These are phyloP conservation scores for Paracorniculantispora psalliotae DNA, from an alignment of 2,329 filamentous ascomycete genomes.

Conservation along the genomic window DNA sequence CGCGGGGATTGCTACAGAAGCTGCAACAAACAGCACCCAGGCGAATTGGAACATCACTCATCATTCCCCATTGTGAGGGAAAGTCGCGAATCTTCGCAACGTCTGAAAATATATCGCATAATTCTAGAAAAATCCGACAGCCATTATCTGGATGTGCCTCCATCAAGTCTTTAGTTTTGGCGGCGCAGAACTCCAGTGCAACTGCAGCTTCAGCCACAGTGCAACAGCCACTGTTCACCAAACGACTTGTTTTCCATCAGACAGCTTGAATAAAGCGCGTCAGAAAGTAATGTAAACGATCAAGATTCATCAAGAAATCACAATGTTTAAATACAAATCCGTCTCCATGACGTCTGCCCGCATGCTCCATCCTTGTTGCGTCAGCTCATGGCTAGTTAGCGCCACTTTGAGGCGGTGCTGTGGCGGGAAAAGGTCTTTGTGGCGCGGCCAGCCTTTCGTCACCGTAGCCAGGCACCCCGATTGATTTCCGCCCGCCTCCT, in stretches of 20 bases:
- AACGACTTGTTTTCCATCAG: background rate
- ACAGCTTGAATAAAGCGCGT: too few species aligned
- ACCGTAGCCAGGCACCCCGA: slow-evolving; percentile 12
- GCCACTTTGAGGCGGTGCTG: slow-evolving; percentile 16
- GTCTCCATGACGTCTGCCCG: background rate
- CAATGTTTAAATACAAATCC: background rate
- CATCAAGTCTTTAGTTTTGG: background rate
- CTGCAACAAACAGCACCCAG: too few species aligned
- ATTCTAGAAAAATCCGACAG: background rate
- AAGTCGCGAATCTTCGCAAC: too few species aligned
- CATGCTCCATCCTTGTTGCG: slow-evolving; percentile 1
- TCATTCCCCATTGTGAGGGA: too few species aligned
- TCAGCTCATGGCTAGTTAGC: slow-evolving; percentile 4
- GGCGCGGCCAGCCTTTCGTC: slow-evolving; percentile 9
- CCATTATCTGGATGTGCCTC: background rate
- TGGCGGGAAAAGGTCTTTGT: slow-evolving; percentile 11
- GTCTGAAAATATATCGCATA: background rate
- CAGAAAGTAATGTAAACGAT: too few species aligned
- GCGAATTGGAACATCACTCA: too few species aligned
- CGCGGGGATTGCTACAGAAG: background rate
- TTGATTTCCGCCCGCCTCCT: slow-evolving; percentile 7
- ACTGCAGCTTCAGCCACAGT: background rate
- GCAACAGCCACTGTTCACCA: background rate
- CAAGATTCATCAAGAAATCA: background rate
- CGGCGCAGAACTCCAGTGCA: background rate